Conservation (phyloP, 352 stramenopile species). For the Pseudoperonospora humuli region DNA sequence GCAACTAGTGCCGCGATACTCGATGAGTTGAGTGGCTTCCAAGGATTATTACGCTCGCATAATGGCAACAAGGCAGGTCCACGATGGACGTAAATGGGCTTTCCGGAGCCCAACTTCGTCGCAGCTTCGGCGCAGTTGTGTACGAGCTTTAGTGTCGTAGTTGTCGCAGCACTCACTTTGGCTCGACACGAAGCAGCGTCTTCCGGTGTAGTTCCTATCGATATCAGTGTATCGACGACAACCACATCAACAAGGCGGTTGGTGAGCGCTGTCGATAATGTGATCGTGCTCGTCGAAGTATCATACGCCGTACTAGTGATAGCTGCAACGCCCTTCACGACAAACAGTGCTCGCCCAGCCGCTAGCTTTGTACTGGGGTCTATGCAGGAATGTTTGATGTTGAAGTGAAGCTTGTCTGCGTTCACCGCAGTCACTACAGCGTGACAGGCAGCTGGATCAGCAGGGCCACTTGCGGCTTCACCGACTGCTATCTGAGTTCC, state of each 20-base stretch:
- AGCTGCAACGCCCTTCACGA: constrained; percentile 10
- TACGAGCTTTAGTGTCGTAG: constrained; percentile 16
- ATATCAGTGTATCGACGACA: constrained; percentile 15
- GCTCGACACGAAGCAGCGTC: constrained; percentile 17
- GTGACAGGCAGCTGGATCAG: constrained; percentile 17
- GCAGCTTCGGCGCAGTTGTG: constrained; percentile 17
- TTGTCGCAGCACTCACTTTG: constrained; percentile 6
- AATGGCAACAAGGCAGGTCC: constrained; percentile 62
- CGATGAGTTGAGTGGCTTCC: constrained; percentile 28
- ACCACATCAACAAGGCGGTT: constrained; percentile 23
- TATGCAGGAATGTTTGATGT: constrained; percentile 16
- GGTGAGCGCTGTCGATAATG: constrained; percentile 9
- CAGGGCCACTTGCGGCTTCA: constrained; percentile 10
- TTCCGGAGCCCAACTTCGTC: constrained; percentile 19
- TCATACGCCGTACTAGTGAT: constrained; percentile 14
- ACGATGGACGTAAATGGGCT: constrained; percentile 46
- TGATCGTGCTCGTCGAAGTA: constrained; percentile 3
- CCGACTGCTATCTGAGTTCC: constrained; percentile 38
- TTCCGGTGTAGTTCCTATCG: constrained; percentile 12
- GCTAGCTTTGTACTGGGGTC: constrained; percentile 9
- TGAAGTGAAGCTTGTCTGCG: constrained; percentile 10
- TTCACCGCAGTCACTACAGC: constrained; percentile 15
- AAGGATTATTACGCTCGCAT: constrained; percentile 41
- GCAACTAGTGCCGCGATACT: constrained; percentile 22
- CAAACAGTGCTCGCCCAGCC: constrained; percentile 4